Percentiles rank a stretch among this genome's conserved stretches.
Evolutionary conservation across 306 rosid genomes (phyloP).

Genomic region (Castanopsis chinensis): DNA sequence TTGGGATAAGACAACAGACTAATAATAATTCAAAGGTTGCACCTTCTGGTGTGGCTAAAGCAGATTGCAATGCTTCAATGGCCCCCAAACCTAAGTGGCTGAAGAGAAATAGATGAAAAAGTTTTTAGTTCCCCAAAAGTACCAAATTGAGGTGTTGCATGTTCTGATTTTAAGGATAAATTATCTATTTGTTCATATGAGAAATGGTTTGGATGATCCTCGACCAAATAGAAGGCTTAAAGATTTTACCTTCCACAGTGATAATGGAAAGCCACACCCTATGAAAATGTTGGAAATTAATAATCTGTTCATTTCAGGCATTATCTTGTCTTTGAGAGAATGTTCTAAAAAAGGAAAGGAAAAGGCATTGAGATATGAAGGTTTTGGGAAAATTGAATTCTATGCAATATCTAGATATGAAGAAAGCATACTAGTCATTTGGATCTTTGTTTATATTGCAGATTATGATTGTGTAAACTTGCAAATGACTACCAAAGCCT

Average conservation of each 20-base stretch:
- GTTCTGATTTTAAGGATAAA: no score
- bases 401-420: conserved; percentile 96
- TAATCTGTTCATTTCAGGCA: conserved; percentile 67
- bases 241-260: conserved; percentile 75
- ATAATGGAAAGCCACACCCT: conserved; percentile 51
- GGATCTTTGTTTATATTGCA: conserved; percentile 80
- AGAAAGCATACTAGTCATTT: conserved; percentile 74
- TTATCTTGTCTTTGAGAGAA: conserved; percentile 59
- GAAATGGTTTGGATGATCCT: conserved; percentile 30
- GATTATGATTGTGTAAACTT: conserved; percentile 82
- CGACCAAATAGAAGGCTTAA: conserved; percentile 71
- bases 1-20: no score
- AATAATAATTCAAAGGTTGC: no score
- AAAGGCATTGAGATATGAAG: conserved; percentile 62
- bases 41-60: no score
- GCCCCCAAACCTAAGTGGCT: no score
- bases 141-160: no score
- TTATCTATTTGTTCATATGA: no score
- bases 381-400: conserved; percentile 79
- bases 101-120: no score
- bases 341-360: conserved; percentile 56
- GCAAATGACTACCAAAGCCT: conserved; percentile 59
- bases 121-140: no score
- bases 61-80: no score
- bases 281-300: conserved; percentile 74